Conservation (phyloP, 768 basidiomycete genomes). For the Boletus insuetus region DNA sequence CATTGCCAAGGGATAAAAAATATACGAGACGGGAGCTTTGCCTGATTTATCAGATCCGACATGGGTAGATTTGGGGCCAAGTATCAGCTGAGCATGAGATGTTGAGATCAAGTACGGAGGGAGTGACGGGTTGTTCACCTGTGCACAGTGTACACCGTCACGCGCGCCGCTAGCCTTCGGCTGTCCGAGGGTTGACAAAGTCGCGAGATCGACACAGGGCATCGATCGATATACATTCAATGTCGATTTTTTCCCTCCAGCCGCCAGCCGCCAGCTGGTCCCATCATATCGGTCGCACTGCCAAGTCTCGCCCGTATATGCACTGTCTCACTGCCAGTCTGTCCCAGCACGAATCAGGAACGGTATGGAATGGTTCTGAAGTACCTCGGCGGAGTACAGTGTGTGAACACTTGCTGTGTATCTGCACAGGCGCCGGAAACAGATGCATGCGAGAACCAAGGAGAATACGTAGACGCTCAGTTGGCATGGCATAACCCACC, state of each 20-base stretch:
- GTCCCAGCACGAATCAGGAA: background rate
- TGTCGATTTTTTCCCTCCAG: background rate
- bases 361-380: background rate
- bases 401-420: background rate
- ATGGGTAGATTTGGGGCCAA: background rate
- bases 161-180: background rate
- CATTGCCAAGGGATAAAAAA: background rate
- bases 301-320: background rate
- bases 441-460: background rate
- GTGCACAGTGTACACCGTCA: background rate
- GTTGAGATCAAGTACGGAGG: background rate
- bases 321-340: background rate
- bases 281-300: background rate
- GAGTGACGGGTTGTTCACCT: background rate
- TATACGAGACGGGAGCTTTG: slow-evolving; percentile 1
- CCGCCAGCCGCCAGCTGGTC: background rate
- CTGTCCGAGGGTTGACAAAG: background rate
- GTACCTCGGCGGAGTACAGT: background rate
- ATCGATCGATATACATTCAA: background rate
- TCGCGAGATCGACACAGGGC: background rate
- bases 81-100: slow-evolving; percentile 2
- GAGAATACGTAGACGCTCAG: background rate
- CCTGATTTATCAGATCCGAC: slow-evolving; percentile 7
- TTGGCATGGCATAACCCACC: background rate
- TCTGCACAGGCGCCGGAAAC: background rate